A percentile compares a stretch with the other conserved stretches of the same genome.
phyloP scores from a whole-genome alignment of 768 basidiomycete genomes.

The Boletus rufocinnamomeus region DNA sequence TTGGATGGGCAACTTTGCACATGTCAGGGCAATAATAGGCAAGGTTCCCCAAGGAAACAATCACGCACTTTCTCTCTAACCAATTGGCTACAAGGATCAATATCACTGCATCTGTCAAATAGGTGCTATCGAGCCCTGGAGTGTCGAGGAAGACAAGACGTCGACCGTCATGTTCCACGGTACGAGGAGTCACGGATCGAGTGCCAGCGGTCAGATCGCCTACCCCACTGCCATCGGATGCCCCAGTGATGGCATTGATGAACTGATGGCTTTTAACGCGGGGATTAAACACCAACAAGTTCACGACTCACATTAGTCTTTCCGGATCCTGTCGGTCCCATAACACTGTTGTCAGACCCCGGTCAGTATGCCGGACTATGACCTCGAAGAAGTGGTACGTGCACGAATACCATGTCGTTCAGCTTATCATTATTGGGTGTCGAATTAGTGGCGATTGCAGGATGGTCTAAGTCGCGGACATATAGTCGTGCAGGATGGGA shows the following conservation, averaged over 20 bases:
- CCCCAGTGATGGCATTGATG: conserved; percentile 1
- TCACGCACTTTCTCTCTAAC: background rate
- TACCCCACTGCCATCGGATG: too few relatives aligned
- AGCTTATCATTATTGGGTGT: background rate
- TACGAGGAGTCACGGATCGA: background rate
- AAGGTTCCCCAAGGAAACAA: background rate
- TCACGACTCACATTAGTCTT: conserved; percentile 3
- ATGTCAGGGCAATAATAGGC: background rate
- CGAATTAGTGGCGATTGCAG: background rate
- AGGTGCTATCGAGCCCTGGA: conserved; percentile 5
- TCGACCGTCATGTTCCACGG: background rate
- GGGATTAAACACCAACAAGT: too few relatives aligned
- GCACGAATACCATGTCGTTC: conserved; percentile 5
- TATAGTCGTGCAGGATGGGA: background rate
- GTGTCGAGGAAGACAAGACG: conserved; percentile 8
- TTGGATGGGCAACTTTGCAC: background rate
- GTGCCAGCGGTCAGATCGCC: background rate
- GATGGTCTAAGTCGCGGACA: background rate
- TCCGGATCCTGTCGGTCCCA: conserved; percentile 9
- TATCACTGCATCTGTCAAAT: background rate
- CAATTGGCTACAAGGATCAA: background rate
- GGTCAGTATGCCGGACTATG: background rate
- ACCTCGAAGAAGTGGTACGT: background rate
- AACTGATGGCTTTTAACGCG: background rate
- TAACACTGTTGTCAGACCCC: background rate